A percentile compares a stretch with the other conserved stretches of the same genome.
Conservation (phyloP, 2,329 filamentous ascomycete species). For the Penicillium sp. region DNA sequence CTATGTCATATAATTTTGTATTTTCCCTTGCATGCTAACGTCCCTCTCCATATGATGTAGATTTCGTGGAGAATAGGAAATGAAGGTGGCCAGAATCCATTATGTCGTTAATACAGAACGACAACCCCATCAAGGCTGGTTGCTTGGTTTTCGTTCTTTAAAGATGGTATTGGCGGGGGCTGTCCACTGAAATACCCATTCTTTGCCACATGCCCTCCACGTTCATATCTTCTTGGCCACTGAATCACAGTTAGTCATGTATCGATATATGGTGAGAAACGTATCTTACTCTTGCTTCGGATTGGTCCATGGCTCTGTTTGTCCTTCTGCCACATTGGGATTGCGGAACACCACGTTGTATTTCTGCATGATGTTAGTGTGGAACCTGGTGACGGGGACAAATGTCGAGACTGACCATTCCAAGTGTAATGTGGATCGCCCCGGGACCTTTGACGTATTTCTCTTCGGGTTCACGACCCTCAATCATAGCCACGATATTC, state of each 20-base stretch:
- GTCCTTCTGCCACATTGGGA: slow-evolving; percentile 33
- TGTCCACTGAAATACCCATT: slow-evolving; percentile 29
- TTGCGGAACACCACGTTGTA: slow-evolving; percentile 41
- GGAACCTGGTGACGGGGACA: not conserved
- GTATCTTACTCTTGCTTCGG: slow-evolving; percentile 34
- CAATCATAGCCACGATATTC: slow-evolving; percentile 36
- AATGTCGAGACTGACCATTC: slow-evolving; percentile 28
- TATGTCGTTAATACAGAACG: too few relatives aligned
- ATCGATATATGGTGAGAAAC: not conserved
- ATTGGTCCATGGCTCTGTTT: slow-evolving; percentile 36
- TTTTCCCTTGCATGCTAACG: too few relatives aligned
- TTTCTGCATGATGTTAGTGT: slow-evolving; percentile 24
- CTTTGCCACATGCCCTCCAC: slow-evolving; percentile 39
- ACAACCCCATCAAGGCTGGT: too few relatives aligned
- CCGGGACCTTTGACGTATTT: slow-evolving; percentile 29
- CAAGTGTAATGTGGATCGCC: slow-evolving; percentile 37
- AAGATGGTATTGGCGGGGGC: slow-evolving; percentile 36
- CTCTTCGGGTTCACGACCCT: slow-evolving; percentile 26
- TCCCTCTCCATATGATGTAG: too few relatives aligned
- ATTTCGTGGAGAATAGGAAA: not conserved
- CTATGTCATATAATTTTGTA: too few relatives aligned
- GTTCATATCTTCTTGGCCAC: slow-evolving; percentile 40
- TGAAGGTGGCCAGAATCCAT: not conserved
- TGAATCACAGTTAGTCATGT: slow-evolving; percentile 7
- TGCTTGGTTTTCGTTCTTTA: slow-evolving; percentile 9